Conservation (phyloP, 106 monocot species). For the Amphibolis antarctica region DNA sequence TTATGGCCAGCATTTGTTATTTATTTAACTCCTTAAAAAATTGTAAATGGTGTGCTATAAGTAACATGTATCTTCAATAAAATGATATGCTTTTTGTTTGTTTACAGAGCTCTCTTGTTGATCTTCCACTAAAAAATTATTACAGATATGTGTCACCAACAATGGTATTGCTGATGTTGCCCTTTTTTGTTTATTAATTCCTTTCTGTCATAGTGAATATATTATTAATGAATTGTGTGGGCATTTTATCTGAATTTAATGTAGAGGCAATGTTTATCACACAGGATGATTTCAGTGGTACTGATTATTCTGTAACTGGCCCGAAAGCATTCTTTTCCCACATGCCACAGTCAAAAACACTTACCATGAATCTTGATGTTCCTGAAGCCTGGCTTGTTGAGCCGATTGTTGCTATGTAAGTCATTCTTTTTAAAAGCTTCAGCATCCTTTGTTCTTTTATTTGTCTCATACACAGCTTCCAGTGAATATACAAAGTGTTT, state of each 20-base stretch:
- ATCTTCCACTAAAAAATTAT: slow-evolving; percentile 91
- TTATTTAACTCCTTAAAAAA: too few relatives aligned
- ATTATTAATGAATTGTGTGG: background rate
- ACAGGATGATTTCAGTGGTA: slow-evolving; percentile 83
- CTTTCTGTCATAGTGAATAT: background rate
- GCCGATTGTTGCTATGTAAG: slow-evolving; percentile 75
- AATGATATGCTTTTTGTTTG: background rate
- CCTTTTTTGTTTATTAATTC: background rate
- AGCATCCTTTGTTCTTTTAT: slow-evolving; percentile 1
- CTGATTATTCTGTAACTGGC: slow-evolving; percentile 63
- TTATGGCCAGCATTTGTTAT: too few relatives aligned
- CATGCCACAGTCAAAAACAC: slow-evolving; percentile 87
- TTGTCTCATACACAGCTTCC: background rate
- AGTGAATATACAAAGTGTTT: background rate
- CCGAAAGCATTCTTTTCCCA: slow-evolving; percentile 89
- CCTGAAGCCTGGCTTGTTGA: slow-evolving; percentile 99
- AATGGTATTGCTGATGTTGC: slow-evolving; percentile 32
- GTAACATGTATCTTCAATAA: background rate
- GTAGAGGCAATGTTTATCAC: slow-evolving; percentile 1
- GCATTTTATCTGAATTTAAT: slow-evolving; percentile 7
- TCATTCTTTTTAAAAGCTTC: slow-evolving; percentile 9
- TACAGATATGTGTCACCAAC: slow-evolving; percentile 86
- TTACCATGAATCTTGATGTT: slow-evolving; percentile 98
- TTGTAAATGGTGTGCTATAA: background rate
- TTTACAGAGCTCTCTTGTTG: slow-evolving; percentile 95